Base-by-base conservation (phyloP, 495 filamentous ascomycete genomes). In the Annulohypoxylon maeteangense region DNA sequence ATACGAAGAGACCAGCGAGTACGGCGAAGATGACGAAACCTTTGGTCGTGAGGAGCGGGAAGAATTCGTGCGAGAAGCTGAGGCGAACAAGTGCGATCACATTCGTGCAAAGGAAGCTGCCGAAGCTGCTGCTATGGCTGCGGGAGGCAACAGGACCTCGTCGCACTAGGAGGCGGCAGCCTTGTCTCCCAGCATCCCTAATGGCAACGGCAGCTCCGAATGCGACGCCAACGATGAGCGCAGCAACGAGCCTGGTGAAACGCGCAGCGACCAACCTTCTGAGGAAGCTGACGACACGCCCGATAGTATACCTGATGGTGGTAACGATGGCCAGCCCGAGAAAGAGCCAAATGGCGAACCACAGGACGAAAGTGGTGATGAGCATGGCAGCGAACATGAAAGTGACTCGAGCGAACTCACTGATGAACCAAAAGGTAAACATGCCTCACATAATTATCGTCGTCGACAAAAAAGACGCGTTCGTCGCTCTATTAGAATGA, bases 1-100 rank as follows among this genome's bases (percentile, higher is more conserved):
- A 58, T 93, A 89, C 87, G 91, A 94, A 29, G 92, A 95, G 76
- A 87, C 84, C 6, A 95, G 92, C 67, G 91, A 94, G 27, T 81
- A 93, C 44, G 90, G 89, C 4, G 92, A 95, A 55, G 96, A 99
- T 79, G 96, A 98, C 70, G 89, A 85, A 68, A 78, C 90, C 66
- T 82, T 87, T 51, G 87, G 87, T 31, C 81, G 84, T 63, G 95
- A 98, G 79, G 94, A 98, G 77, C 82, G 82, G 34, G 82, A 84
- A 60, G 92, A 94, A 75, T 82, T 89, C 18, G 62, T 57, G 2
- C 44, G 58, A 1, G 62, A 54, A 23, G 55, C 53, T 3, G 72
- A 76, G 29, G 55, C 38, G 8, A 23, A 32, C 32, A 63, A 62
- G 47, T 72, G 70, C n/a, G 60, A 48, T 7, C 70, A 72, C 31